Evolutionary conservation across 768 basidiomycete species (phyloP), one percentile per base, ranked within the genome.

Genomic region (Lyophyllum decastes): DNA sequence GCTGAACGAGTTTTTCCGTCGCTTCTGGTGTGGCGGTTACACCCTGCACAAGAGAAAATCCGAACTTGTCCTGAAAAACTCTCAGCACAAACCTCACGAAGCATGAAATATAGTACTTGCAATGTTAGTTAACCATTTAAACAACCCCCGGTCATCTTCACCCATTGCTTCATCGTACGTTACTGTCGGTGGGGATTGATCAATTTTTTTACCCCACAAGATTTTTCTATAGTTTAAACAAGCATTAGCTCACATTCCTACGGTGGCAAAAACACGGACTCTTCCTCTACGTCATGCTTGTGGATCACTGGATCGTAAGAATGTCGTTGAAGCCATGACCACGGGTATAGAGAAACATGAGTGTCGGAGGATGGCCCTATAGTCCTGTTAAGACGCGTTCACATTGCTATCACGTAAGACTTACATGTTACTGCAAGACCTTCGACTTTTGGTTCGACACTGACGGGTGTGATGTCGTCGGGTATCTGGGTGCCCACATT

Each of bases 261-360:
- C 7, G 26, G 17, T 48, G 16, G n/a, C 2, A n/a, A 19, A 7
- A n/a, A 47, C 0, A 74, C 80, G 62, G 56, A 88, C 88, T 85
- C 85, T 33, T 70, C 58, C 2, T 61, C 54, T 22, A 64, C 40
- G 33, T 69, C 68, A 9, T 57, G 66, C 60, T 58, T 67, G 54
- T 66, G 63, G 40, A 80, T 66, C 2, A 82, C 78, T 9, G 94
- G 92, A 67, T 95, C 90, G 67, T 95, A 96, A 4, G 92, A 87
- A 59, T 93, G 85, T 59, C 73, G 68, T 65, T 80, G 79, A 3
- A 98, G 80, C 89, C 94, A 96, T 35, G 83, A 75, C 89, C 93
- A 94, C 0, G 95, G 94, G 66, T 92, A 98, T 49, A 88, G 62
- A 0, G 94, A 95, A n/a, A 80, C 72, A 68, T 98, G 95, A 1